phyloP scores from a whole-genome alignment of 2,329 filamentous ascomycete species.

The Pleoardoris graminearum region DNA sequence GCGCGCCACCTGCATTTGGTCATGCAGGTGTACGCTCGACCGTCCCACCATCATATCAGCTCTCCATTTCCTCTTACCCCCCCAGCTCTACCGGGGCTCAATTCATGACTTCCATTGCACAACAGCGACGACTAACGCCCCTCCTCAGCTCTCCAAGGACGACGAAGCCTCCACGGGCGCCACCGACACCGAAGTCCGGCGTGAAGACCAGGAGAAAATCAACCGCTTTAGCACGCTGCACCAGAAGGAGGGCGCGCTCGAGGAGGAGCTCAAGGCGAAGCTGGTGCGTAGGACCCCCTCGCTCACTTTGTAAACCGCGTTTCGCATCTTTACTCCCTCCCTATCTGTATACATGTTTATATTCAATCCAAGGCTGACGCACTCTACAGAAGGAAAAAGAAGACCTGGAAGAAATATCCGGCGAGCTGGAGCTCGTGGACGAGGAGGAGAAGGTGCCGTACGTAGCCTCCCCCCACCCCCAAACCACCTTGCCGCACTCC shows the following conservation, averaged over 20 bases:
- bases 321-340: no score
- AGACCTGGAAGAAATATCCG: slow-evolving; percentile 89
- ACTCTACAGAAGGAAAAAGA: slow-evolving; percentile 88
- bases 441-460: slow-evolving; percentile 94
- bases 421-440: slow-evolving; percentile 89
- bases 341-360: background rate
- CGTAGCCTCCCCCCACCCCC: no score
- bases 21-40: no score
- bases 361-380: background rate
- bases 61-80: no score
- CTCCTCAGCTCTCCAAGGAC: slow-evolving; percentile 79
- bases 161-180: slow-evolving; percentile 75
- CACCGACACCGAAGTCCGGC: slow-evolving; percentile 89
- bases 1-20: background rate
- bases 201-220: slow-evolving; percentile 98
- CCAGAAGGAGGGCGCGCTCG: slow-evolving; percentile 75
- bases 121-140: slow-evolving; percentile 19
- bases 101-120: background rate
- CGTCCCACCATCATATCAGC: no score
- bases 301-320: background rate
- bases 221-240: slow-evolving; percentile 96
- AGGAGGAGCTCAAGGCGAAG: slow-evolving; percentile 80
- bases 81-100: background rate
- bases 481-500: slow-evolving; percentile 1
- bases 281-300: slow-evolving; percentile 62